Evolutionary conservation across 2,329 filamentous ascomycete genomes (phyloP), one percentile per base, ranked within the genome.

Genomic region (Epichloe coenophiala): DNA sequence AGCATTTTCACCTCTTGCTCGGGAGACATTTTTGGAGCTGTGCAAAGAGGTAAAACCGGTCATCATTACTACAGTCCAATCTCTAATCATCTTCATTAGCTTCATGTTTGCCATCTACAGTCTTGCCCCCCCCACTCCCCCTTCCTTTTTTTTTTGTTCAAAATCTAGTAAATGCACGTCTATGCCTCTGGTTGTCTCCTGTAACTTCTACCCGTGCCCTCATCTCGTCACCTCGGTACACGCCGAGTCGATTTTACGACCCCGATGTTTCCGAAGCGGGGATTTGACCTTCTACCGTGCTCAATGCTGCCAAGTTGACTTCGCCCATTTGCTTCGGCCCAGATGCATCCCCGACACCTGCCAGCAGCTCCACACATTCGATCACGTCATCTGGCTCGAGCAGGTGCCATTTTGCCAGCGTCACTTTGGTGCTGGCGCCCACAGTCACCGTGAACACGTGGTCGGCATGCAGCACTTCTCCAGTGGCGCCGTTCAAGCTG

Each of bases 371-470:
- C 37, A 79, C 71, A 53, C 72, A 76, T 56, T 86, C 83, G 58
- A 97, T 84, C 50, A 97, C 89, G 65, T 97, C 90, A 52, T 81
- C 74, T 0, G 93, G 89, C 65, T 96, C 90, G 8, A 94, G 75
- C 11, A 97, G 71, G 66, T 96, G 90, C 83, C 88, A 96, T 58
- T 81, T 83, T 15, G 93, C 93, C 50, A 94, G 74, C 2, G 93
- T 97, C 61, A 89, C 84, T 73, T 96, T 96, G 50, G 85, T 90
- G 67, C 86, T 93, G 5, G 89, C 85, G 3, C 93, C 93, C 3
- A 97, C 88, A 0, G 89, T 95, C 42, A 95, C 88, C 2, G 88
- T 88, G 68, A 94, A 97, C 55, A 95, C 80, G 61, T 89, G 80
- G 37, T 88, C 71, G 15, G 63, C 56, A 64, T 68, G 68, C 55